A percentile compares a stretch with the other conserved stretches of the same genome.
Conservation (phyloP, 805 yeast species). For the Cyberlindnera maclurae region DNA sequence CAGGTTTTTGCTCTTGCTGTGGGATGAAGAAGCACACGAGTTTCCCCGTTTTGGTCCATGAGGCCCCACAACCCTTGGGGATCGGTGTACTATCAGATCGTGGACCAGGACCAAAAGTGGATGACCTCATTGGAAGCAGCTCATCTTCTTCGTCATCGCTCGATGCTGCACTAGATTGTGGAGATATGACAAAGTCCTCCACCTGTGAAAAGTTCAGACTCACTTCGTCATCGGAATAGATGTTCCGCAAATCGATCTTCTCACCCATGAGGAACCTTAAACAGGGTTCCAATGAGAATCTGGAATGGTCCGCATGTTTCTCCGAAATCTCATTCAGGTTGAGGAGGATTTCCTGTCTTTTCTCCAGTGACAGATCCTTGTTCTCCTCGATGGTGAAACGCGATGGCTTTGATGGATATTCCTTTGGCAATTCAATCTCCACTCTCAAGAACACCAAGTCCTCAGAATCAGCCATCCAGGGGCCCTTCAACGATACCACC, state of each 20-base stretch:
- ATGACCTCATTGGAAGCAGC: conserved; percentile 12
- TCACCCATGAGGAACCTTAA: conserved; percentile 79
- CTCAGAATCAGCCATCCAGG: conserved; percentile 45
- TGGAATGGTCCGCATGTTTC: conserved; percentile 47
- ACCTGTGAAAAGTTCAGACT: conserved; percentile 22
- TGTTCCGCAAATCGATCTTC: conserved; percentile 39
- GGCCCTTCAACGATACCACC: conserved; percentile 73
- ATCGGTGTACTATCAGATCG: conserved; percentile 75
- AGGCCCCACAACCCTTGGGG: conserved; percentile 91
- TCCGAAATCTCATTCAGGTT: conserved; percentile 49
- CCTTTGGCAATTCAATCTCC: conserved; percentile 60
- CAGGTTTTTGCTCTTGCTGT: conserved; percentile 30
- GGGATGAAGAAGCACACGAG: conserved; percentile 78
- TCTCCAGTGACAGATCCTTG: conserved; percentile 49
- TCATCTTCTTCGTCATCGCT: conserved; percentile 28
- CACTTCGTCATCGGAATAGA: conserved; percentile 31
- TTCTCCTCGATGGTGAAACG: conserved; percentile 70
- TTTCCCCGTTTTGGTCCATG: conserved; percentile 75
- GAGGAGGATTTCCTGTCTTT: conserved; percentile 42
- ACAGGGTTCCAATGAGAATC: conserved; percentile 75
- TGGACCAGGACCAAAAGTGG: conserved; percentile 5
- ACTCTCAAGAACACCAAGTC: conserved; percentile 58
- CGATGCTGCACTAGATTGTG: conserved; percentile 14
- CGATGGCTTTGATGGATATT: conserved; percentile 63
- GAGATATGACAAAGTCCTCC: conserved; percentile 29